Base-by-base conservation (phyloP, 2,329 filamentous ascomycete genomes). In the Aspergillus niger region DNA sequence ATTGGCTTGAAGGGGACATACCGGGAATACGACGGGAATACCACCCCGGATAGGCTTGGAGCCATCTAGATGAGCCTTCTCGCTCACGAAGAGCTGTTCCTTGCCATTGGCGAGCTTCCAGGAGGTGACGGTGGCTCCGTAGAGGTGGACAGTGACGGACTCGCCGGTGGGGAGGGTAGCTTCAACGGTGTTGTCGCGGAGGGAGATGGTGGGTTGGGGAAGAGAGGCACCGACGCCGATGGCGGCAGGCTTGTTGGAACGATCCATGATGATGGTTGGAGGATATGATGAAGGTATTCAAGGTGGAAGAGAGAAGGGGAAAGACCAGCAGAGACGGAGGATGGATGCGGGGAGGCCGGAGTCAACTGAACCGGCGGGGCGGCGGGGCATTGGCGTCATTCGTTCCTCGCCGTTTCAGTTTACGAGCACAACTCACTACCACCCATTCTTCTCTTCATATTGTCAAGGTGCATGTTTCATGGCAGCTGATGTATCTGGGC, bases 11-110 rank as follows among this genome's bases (percentile, higher is more conserved):
- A 13, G 20, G 22, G 11, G 26, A 81, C 86, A 65, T 83, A 97
- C 93, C 8, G 94, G 94, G 74, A 97, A 98, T 38, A 97, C 92
- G 55, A 98, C 80, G 4, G 94, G 94, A 69, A 98, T 91, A 13
- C 94, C 94, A 59, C 95, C 95, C 65, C 95, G 85, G 55, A 98
- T 93, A 24, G 94, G 85, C 82, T 96, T 97, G 68, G 84, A 89
- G 55, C 95, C 94, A 73, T 98, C 93, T 59, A 97, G 82, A 70
- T 86, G 86, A 48, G 93, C 90, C 60, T 84, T 87, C 63, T 92
- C 86, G 78, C 91, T 95, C 67, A 97, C 73, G 85, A 92, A 97
- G 57, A 97, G 83, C 79, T 92, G 92, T 81, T 97, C 93, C 58
- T 86, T 80, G 51, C 90, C 90, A 60, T 85, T 82, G 61, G 87